Percentiles rank a stretch among this genome's conserved stretches.
phyloP scores from a whole-genome alignment of 176 grass and related monocot genomes.

The Phyllostachys edulis region DNA sequence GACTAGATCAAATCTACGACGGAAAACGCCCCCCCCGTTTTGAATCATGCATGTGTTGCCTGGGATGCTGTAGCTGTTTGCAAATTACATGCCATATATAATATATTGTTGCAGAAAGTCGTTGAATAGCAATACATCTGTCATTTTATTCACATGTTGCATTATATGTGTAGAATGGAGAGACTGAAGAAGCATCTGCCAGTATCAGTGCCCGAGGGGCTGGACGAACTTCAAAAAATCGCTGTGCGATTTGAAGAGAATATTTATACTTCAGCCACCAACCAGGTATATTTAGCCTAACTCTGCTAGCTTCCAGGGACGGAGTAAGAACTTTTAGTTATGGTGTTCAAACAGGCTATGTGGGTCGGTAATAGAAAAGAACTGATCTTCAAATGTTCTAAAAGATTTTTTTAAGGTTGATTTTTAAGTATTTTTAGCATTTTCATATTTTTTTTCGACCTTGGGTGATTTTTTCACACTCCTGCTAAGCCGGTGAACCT shows the following conservation, averaged over 20 bases:
- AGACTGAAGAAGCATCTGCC: conserved; percentile 76
- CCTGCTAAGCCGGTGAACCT: background rate
- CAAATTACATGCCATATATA: background rate
- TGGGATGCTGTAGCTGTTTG: background rate
- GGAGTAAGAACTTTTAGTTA: background rate
- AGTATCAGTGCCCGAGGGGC: conserved; percentile 56
- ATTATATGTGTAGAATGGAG: conserved; percentile 59
- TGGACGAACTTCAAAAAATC: conserved; percentile 74
- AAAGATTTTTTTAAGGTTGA: background rate
- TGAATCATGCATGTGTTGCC: no score
- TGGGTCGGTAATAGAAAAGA: background rate
- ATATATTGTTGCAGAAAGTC: background rate
- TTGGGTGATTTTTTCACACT: background rate
- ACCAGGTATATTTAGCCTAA: conserved; percentile 46
- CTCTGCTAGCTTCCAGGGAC: background rate
- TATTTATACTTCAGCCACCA: conserved; percentile 56
- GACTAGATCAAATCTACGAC: background rate
- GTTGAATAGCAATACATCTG: background rate
- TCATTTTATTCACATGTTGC: background rate
- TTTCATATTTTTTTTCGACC: background rate
- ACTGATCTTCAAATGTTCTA: conserved; percentile 4
- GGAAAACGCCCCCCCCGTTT: no score
- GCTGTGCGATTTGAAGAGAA: conserved; percentile 76
- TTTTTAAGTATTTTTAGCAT: background rate
- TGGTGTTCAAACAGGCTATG: background rate